Conservation (phyloP, 805 yeast genomes). For the Kazachstania psychrophila region DNA sequence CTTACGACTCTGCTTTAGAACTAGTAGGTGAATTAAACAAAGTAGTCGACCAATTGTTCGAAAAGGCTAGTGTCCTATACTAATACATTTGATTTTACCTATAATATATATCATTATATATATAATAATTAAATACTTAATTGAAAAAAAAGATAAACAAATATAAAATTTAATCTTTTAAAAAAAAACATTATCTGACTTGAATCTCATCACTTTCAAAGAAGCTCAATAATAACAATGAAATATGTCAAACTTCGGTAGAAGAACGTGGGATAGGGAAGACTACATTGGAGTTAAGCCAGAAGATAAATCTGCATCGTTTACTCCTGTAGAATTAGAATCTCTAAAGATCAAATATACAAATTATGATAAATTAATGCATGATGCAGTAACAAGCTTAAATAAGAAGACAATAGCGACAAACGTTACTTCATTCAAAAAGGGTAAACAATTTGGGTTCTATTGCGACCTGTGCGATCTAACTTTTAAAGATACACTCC, state of each 20-base stretch:
- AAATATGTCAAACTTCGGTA: conserved; percentile 37
- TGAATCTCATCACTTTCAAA: too few relatives aligned
- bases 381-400: conserved; percentile 23
- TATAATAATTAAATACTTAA: too few relatives aligned
- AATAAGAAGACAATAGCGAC: conserved; percentile 30
- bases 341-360: conserved; percentile 17
- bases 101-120: background rate
- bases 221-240: background rate
- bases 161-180: too few relatives aligned
- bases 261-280: conserved; percentile 66
- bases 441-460: conserved; percentile 69
- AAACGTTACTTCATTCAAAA: conserved; percentile 27
- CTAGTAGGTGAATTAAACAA: conserved; percentile 77
- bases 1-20: conserved; percentile 80
- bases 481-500: conserved; percentile 74
- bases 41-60: conserved; percentile 85
- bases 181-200: too few relatives aligned
- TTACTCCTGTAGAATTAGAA: conserved; percentile 11
- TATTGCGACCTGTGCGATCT: conserved; percentile 72
- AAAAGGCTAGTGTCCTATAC: conserved; percentile 80
- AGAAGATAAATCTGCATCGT: conserved; percentile 14
- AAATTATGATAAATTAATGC: conserved; percentile 15
- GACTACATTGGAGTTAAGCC: conserved; percentile 41
- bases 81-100: conserved; percentile 25
- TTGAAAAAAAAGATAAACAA: too few relatives aligned